Evolutionary conservation across 2,329 filamentous ascomycete genomes (phyloP), one percentile per base, ranked within the genome.

Genomic region (Coniochaeta prunicola): DNA sequence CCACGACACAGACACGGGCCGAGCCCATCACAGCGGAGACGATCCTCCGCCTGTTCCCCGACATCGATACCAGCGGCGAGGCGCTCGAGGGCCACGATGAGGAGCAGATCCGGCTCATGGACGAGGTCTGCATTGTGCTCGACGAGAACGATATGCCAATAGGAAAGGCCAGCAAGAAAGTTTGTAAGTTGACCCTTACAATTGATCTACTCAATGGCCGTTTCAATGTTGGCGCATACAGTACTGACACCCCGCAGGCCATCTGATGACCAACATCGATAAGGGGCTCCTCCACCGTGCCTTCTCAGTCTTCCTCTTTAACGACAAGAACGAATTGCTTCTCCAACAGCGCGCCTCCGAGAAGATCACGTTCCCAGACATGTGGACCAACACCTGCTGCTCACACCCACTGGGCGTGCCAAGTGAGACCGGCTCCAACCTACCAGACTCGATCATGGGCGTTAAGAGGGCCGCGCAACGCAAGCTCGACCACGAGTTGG

Each of bases 311-410:
- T 99, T 99, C 79, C 87, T 99, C 66, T 99, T 99, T 80, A 91
- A 97, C 77, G 88, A 90, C 62, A 83, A 94, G 72, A 96, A 97
- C 75, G 89, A 92, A 68, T 81, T 97, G 61, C 88, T 99, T 50
- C 86, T 99, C 57, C 94, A 99, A 77, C 94, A 97, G 80, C 90
- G 94, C 65, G 94, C 94, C 30, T 80, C 87, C 42, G 93, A 97
- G 79, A 99, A 99, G 81, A 99, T 99, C 71, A 99, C 94, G 7
- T 99, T 99, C 77, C 93, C 94, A 55, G 91, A 96, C 72, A 92
- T 97, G 88, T 99, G 94, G 94, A 99, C 94, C 64, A 99, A 99
- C 77, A 99, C 94, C 33, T 99, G 94, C 83, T 99, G 94, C 81
- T 99, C 94, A 40, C 94, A 99, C 75, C 94, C 94, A 5, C 83